Base-by-base conservation (phyloP, 305 asterid species). In the Fraxinus floribunda region DNA sequence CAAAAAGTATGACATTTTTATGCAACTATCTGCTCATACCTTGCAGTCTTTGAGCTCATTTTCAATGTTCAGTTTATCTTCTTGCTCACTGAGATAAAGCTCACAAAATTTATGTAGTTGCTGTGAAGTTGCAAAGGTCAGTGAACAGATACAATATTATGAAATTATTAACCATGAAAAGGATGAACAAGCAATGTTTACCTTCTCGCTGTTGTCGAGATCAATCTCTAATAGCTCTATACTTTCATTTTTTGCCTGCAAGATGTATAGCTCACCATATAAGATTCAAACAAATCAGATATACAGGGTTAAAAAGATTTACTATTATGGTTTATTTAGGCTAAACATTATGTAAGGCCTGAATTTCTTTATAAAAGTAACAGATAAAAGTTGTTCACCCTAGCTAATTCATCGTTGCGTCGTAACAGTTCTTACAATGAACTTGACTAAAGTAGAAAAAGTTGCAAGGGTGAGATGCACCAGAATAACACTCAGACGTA, bases 241-340 rank as follows among this genome's bases (percentile, higher is more conserved):
- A 90, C 91, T 94, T 86, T 89, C 95, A 22, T 41, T 84, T 84
- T 89, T 91, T 32, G 92, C 98, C 98, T 94, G 93, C 89, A 88
- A 81, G 82, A 85, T 77, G 8, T 46, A 72, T n/a, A 82, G 68
- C 77, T 81, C 78, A 71, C 22, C 22, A 16, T 72, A 16, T 32
- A 46, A 74, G 81, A 22, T 22, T 22, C 24, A 22, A 80, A 55
- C 64, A 71, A 76, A 81, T 6, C 29, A 68, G 30, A 83, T 22
- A 6, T 35, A 49, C 39, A 46, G n/a, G 38, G 52, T 55, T 13
- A 78, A 22, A 77, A 18, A 13, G 49, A 36, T 76, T 34, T 30
- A 64, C n/a, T 70, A 6, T 70, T 32, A 70, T 29, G 13, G 41
- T 30, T 70, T 70, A 70, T 32, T 70, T 15, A 29, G 32, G 76